phyloP scores from a whole-genome alignment of 78 protist species.

The Bodo saltans region DNA sequence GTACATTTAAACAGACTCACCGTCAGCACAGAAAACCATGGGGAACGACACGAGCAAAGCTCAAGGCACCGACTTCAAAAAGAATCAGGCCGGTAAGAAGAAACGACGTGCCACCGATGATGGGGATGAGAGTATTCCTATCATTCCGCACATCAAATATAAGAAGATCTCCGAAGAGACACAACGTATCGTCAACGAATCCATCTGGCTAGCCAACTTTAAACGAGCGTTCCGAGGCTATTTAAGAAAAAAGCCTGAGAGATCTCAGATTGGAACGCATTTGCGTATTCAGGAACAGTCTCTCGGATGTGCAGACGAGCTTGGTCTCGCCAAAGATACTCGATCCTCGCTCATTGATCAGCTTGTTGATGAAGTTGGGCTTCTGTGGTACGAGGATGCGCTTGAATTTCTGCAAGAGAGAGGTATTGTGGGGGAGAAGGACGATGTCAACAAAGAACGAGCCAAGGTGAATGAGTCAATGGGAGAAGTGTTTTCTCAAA shows the following conservation, averaged over 20 bases:
- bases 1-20: no score
- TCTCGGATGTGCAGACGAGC: neutral
- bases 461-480: neutral
- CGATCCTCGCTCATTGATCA: neutral
- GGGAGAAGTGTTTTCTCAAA: neutral
- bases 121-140: neutral
- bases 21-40: neutral
- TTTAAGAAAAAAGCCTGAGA: neutral
- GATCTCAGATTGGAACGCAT: neutral
- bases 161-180: neutral
- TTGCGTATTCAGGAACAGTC: neutral
- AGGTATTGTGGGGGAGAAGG: neutral
- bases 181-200: neutral
- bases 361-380: neutral
- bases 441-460: neutral
- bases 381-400: no score
- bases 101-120: neutral
- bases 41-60: neutral
- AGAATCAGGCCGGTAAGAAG: no score
- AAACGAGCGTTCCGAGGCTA: neutral
- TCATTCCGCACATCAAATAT: neutral
- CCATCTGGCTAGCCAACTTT: neutral
- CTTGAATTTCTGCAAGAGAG: neutral
- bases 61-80: neutral
- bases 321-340: neutral